Evolutionary conservation across 2,329 filamentous ascomycete species (phyloP).

Genomic region (Trichoderma koningii): DNA sequence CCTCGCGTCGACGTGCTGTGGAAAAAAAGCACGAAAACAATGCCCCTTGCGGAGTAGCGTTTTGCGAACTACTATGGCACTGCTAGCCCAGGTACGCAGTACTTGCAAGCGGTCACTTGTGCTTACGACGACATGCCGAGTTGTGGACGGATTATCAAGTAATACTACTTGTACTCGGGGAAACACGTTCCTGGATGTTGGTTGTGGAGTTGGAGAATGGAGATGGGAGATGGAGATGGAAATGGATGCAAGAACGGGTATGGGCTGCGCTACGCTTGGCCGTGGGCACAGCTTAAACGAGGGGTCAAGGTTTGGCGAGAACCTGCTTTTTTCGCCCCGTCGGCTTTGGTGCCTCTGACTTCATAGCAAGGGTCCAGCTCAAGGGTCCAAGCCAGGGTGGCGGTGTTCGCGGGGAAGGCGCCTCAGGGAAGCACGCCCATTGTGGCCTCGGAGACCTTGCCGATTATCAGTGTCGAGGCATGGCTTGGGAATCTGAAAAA

Average conservation of each 20-base stretch:
- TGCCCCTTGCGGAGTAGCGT: constrained; percentile 14
- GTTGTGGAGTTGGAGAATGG: constrained; percentile 3
- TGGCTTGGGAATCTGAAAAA: neutral
- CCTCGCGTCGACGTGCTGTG: neutral
- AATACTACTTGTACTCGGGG: neutral
- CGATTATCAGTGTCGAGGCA: neutral
- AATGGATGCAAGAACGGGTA: neutral
- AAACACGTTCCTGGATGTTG: constrained; percentile 21
- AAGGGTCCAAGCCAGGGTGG: constrained; percentile 25
- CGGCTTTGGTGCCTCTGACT: constrained; percentile 24
- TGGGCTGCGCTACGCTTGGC: constrained; percentile 14
- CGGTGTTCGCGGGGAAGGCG: constrained; percentile 26
- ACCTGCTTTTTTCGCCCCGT: constrained; percentile 23
- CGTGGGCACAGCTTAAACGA: constrained; percentile 9
- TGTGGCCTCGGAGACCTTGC: constrained; percentile 15
- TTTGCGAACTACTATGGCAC: neutral
- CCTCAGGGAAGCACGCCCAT: neutral
- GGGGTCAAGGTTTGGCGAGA: constrained; percentile 26
- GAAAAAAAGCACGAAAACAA: neutral
- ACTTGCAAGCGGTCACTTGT: neutral
- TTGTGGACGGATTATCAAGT: neutral
- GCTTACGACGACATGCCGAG: neutral
- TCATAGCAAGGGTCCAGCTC: constrained; percentile 21
- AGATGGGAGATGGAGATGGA: neutral
- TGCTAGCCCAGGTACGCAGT: neutral